Evolutionary conservation across 306 rosid genomes (phyloP).

Genomic region (Cucumis cinereus): DNA sequence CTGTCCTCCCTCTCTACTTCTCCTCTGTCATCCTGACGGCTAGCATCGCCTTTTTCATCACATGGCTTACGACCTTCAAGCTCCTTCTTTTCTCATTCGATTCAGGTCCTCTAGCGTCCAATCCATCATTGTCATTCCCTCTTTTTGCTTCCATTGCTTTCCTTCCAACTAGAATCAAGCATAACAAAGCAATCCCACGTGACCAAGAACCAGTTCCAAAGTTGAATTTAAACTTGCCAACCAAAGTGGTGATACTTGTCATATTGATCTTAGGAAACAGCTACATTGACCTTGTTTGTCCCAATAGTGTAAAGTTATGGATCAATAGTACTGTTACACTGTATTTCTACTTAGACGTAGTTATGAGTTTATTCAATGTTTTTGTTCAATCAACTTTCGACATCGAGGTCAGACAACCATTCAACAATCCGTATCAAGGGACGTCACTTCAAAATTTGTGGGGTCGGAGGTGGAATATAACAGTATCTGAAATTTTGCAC

Average conservation of each 20-base stretch:
- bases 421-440: conserved; percentile 16
- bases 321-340: neutral
- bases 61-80: conserved; percentile 28
- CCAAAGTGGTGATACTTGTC: conserved; percentile 7
- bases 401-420: conserved; percentile 15
- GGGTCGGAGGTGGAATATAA: conserved; percentile 23
- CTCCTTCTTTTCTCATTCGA: conserved; percentile 21
- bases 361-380: conserved; percentile 10
- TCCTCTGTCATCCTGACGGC: conserved; percentile 17
- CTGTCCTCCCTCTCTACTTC: conserved; percentile 14
- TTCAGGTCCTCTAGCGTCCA: conserved; percentile 17
- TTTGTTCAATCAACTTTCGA: neutral
- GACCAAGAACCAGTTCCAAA: neutral
- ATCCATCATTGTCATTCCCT: conserved; percentile 12
- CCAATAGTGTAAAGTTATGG: neutral
- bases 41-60: conserved; percentile 9
- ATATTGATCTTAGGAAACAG: neutral
- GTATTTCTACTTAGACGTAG: conserved; percentile 14
- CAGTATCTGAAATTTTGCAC: conserved; percentile 13
- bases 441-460: conserved; percentile 26
- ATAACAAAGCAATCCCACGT: neutral
- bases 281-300: neutral
- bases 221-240: conserved; percentile 10
- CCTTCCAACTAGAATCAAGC: conserved; percentile 16
- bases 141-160: conserved; percentile 14